These are phyloP conservation scores for Apiotrichum brassicae DNA, from an alignment of 1,284 basidiomycete species.

Conservation along the genomic window DNA sequence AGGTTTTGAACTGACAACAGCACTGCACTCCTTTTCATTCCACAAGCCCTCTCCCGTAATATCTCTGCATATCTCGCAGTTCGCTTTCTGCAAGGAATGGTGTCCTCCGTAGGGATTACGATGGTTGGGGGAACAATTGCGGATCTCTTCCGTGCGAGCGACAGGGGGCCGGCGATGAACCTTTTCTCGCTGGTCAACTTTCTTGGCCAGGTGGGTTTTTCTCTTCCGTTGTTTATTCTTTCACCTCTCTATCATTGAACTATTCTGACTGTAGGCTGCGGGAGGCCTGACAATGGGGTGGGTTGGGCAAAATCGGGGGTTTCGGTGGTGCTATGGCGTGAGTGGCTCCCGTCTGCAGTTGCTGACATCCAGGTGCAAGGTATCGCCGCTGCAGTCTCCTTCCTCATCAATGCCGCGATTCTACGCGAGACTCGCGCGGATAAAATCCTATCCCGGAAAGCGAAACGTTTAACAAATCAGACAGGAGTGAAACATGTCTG, in stretches of 20 bases:
- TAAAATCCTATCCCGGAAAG: constrained; percentile 47
- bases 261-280: too few relatives aligned
- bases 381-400: constrained; percentile 26
- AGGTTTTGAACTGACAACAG: too few relatives aligned
- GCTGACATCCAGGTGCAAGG: constrained; percentile 20
- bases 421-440: constrained; percentile 48
- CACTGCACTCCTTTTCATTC: constrained; percentile 39
- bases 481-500: constrained; percentile 44
- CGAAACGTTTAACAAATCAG: constrained; percentile 40
- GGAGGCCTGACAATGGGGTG: constrained; percentile 21
- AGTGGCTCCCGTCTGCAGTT: background rate
- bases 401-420: constrained; percentile 34
- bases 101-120: constrained; percentile 32
- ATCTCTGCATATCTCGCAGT: constrained; percentile 38
- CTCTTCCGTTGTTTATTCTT: constrained; percentile 5
- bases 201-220: constrained; percentile 26
- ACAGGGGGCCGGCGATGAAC: constrained; percentile 48
- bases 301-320: constrained; percentile 25
- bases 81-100: constrained; percentile 40
- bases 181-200: constrained; percentile 46
- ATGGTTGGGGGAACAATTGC: constrained; percentile 46
- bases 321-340: constrained; percentile 40
- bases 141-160: constrained; percentile 39
- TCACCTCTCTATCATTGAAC: too few relatives aligned
- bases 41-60: constrained; percentile 35